Conservation (phyloP, 2,329 filamentous ascomycete genomes). For the Neodidymelliopsis sp. region DNA sequence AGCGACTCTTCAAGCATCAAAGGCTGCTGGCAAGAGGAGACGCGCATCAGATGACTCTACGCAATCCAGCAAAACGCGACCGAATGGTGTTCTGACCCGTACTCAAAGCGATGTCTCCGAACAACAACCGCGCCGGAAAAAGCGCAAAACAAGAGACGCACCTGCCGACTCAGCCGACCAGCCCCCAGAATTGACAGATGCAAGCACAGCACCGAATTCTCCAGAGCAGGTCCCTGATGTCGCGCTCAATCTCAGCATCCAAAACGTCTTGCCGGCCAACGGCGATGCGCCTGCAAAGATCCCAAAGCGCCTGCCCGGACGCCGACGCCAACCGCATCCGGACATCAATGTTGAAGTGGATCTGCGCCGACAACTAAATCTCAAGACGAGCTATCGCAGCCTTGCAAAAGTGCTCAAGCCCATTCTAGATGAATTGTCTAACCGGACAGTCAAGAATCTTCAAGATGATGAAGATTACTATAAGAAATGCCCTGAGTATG, state of each 20-base stretch:
- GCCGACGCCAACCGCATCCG: slow-evolving; percentile 57
- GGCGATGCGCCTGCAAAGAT: slow-evolving; percentile 47
- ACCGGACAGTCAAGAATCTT: slow-evolving; percentile 65
- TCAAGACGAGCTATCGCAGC: slow-evolving; percentile 70
- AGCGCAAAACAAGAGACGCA: slow-evolving; percentile 42
- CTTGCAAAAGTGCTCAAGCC: slow-evolving; percentile 70
- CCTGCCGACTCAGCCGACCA: slow-evolving; percentile 39
- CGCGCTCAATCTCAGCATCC: slow-evolving; percentile 40
- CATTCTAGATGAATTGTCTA: slow-evolving; percentile 70
- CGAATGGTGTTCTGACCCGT: slow-evolving; percentile 45
- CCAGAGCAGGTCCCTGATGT: slow-evolving; percentile 47
- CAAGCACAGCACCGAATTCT: slow-evolving; percentile 45
- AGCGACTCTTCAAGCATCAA: slow-evolving; percentile 30
- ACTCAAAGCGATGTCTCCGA: slow-evolving; percentile 47
- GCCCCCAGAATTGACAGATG: slow-evolving; percentile 48
- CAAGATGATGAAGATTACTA: slow-evolving; percentile 62
- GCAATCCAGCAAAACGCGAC: slow-evolving; percentile 42
- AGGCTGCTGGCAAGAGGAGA: slow-evolving; percentile 39
- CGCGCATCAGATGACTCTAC: slow-evolving; percentile 45
- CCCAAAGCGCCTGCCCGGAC: slow-evolving; percentile 51
- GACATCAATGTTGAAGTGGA: slow-evolving; percentile 56
- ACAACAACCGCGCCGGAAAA: slow-evolving; percentile 46
- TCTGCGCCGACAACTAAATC: slow-evolving; percentile 66
- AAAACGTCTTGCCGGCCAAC: slow-evolving; percentile 46
- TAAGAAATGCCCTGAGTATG: slow-evolving; percentile 63